Evolutionary conservation across 768 basidiomycete species (phyloP).

Genomic region (Asterophora lycoperdoides): DNA sequence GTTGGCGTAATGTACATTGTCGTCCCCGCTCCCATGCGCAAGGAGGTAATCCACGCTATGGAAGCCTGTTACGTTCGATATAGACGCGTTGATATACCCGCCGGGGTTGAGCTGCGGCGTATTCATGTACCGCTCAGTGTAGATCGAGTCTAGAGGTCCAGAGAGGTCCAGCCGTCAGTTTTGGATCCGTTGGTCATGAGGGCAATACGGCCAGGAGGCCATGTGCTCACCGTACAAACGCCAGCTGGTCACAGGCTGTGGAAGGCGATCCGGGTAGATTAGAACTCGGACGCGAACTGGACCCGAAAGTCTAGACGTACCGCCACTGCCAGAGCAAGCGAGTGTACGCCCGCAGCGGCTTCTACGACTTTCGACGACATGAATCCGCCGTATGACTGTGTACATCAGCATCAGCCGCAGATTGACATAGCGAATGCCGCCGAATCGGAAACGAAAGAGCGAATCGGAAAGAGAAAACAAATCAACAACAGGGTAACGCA

Average conservation of each 20-base stretch:
- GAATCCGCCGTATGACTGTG: conserved; percentile 91
- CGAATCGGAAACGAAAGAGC: no score
- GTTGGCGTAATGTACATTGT: conserved; percentile 95
- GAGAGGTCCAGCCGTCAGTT: no score
- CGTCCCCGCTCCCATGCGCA: conserved; percentile 92
- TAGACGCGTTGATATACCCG: conserved; percentile 89
- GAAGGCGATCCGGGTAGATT: neutral
- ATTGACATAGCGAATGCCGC: no score
- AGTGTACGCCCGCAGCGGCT: conserved; percentile 84
- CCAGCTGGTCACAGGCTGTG: conserved; percentile 86
- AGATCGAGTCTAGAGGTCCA: conserved; percentile 70
- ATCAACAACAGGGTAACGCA: no score
- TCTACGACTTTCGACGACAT: conserved; percentile 93
- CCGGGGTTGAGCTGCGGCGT: conserved; percentile 70
- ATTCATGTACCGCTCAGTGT: conserved; percentile 97
- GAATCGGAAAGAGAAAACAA: no score
- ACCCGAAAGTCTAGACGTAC: conserved; percentile 39
- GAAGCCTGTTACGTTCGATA: conserved; percentile 88
- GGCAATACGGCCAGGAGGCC: neutral
- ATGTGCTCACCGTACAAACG: conserved; percentile 59
- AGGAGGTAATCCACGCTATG: conserved; percentile 74
- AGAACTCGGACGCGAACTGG: neutral
- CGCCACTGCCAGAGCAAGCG: conserved; percentile 86
- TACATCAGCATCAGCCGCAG: neutral
- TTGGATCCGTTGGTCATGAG: conserved; percentile 2